Evolutionary conservation across 2,329 filamentous ascomycete species (phyloP).

Genomic region (Talaromyces marneffei): DNA sequence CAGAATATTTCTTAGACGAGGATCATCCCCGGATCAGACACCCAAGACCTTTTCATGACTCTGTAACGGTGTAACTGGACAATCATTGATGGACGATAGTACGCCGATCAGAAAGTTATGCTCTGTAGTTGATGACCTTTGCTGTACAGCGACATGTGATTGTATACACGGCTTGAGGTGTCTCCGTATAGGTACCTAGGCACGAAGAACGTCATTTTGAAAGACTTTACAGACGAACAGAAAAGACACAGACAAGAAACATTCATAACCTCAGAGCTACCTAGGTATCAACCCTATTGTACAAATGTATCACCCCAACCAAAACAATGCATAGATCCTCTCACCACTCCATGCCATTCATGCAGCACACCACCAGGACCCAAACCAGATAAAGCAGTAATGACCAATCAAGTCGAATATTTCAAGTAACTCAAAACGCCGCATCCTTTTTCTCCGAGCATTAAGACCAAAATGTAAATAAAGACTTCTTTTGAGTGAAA

Average conservation of each 20-base stretch:
- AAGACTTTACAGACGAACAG: not conserved
- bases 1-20: not conserved
- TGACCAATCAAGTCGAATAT: not conserved
- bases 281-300: slow-evolving; percentile 1
- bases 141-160: not conserved
- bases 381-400: not conserved
- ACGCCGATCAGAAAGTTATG: not conserved
- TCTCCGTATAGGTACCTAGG: too few relatives aligned
- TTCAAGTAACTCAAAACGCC: not conserved
- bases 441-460: not conserved
- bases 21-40: too few relatives aligned
- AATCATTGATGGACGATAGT: not conserved
- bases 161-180: not conserved
- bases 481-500: not conserved
- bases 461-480: not conserved
- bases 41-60: too few relatives aligned
- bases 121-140: not conserved
- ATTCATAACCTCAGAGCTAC: not conserved
- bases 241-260: not conserved
- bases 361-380: not conserved
- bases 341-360: slow-evolving; percentile 1
- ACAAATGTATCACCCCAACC: not conserved
- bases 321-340: not conserved
- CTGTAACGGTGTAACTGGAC: not conserved
- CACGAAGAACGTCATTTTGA: not conserved